A percentile compares a stretch with the other conserved stretches of the same genome.
Conservation (phyloP, 1,284 basidiomycete genomes). For the Fomitiporia mediterranea region DNA sequence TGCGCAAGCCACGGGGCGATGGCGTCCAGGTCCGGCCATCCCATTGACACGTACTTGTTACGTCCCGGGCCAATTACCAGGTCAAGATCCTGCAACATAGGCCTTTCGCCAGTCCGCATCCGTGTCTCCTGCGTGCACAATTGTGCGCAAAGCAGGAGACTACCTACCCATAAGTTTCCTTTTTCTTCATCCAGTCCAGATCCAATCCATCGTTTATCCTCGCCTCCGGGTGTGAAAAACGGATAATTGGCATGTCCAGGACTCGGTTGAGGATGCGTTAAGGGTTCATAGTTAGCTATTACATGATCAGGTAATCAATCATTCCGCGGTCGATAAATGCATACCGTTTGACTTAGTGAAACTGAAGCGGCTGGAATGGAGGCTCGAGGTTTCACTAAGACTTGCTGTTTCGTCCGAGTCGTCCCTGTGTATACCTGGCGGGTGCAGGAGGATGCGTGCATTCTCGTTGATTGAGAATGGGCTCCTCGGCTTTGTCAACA, state of each 20-base stretch:
- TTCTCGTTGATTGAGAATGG: conserved; percentile 57
- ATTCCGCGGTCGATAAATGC: background rate
- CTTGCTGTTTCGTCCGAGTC: conserved; percentile 22
- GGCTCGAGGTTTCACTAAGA: background rate
- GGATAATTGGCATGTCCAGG: conserved; percentile 58
- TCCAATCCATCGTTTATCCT: conserved; percentile 60
- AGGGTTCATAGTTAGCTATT: conserved; percentile 25
- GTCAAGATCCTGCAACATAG: conserved; percentile 44
- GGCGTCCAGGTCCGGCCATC: conserved; percentile 60
- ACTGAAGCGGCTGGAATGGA: conserved; percentile 4
- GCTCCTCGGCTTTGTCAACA: conserved; percentile 52
- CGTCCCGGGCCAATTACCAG: conserved; percentile 45
- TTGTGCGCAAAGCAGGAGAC: conserved; percentile 66
- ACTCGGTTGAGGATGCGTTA: conserved; percentile 55
- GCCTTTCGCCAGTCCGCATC: conserved; percentile 33
- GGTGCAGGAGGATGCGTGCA: conserved; percentile 60
- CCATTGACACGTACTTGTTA: conserved; percentile 62
- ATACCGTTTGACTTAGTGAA: conserved; percentile 2
- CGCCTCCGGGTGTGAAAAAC: conserved; percentile 62
- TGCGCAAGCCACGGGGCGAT: conserved; percentile 76
- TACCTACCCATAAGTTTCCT: conserved; percentile 68
- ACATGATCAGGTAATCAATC: background rate
- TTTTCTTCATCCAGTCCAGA: conserved; percentile 50
- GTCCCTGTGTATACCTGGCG: conserved; percentile 48
- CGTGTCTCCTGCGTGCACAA: conserved; percentile 44